phyloP scores from a whole-genome alignment of 495 filamentous ascomycete species.

The Penicillium maclennaniae region DNA sequence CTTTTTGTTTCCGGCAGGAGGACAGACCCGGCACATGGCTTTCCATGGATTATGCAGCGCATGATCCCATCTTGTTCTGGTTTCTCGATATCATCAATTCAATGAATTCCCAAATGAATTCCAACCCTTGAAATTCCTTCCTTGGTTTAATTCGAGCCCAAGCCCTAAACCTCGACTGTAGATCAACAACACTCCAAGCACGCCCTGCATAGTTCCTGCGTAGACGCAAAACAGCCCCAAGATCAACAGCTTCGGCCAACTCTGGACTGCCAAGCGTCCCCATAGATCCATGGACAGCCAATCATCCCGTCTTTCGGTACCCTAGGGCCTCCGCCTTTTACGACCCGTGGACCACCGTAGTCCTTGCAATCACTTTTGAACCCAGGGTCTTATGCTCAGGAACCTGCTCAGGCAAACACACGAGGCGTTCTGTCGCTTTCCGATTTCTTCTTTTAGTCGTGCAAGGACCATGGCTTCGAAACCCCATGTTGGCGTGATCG shows the following conservation, averaged over 20 bases:
- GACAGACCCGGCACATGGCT: constrained; percentile 11
- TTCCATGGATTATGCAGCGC: constrained; percentile 24
- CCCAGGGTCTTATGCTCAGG: constrained; percentile 1
- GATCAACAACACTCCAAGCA: not conserved
- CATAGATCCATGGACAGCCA: constrained; percentile 17
- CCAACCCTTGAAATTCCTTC: too few species aligned
- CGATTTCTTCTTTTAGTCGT: not conserved
- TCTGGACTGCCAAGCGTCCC: not conserved
- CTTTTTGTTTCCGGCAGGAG: constrained; percentile 3
- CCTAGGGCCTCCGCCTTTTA: constrained; percentile 11
- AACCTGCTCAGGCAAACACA: not conserved
- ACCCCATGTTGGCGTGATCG: constrained; percentile 69
- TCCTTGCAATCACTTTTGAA: not conserved
- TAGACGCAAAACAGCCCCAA: not conserved
- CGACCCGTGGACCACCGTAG: not conserved
- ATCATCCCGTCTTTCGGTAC: constrained; percentile 9
- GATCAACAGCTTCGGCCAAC: too few species aligned
- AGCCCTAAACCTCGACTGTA: too few species aligned
- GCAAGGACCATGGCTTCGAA: constrained; percentile 25
- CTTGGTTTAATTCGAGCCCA: too few species aligned
- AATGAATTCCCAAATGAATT: constrained; percentile 2
- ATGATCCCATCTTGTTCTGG: constrained; percentile 8
- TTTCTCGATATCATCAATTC: constrained; percentile 13
- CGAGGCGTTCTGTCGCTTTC: not conserved
- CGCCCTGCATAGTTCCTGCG: not conserved